Evolutionary conservation across 192 early-diverging fungal genomes (phyloP).

Genomic region (Linnemannia exigua): DNA sequence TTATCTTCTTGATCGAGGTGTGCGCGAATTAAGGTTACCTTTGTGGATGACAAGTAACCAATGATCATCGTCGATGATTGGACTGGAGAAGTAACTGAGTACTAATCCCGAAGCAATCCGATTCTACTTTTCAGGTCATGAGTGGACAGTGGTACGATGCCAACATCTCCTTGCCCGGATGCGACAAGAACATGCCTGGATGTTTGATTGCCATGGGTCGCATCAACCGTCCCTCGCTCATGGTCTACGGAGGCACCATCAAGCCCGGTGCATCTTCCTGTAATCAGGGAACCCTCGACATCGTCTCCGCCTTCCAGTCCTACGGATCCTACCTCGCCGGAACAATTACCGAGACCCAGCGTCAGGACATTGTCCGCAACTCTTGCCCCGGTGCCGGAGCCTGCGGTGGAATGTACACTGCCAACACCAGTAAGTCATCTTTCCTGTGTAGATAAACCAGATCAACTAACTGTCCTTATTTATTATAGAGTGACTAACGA

Average conservation of each 20-base stretch:
- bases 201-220: conserved; percentile 96
- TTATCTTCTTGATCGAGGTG: neutral
- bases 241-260: conserved; percentile 99
- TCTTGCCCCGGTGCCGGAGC: conserved; percentile 93
- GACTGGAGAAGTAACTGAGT: neutral
- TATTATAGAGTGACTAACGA: neutral
- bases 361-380: conserved; percentile 78
- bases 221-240: conserved; percentile 95
- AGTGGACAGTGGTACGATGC: conserved; percentile 98
- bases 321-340: conserved; percentile 96
- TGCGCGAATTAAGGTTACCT: neutral
- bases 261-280: conserved; percentile 79
- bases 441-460: neutral
- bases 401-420: conserved; percentile 99
- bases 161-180: conserved; percentile 97
- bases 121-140: conserved; percentile 74
- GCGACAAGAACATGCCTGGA: conserved; percentile 99
- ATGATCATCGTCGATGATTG: neutral
- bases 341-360: conserved; percentile 89
- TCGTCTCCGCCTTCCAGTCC: conserved; percentile 97
- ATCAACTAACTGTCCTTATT: neutral
- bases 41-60: neutral
- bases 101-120: neutral
- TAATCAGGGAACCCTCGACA: conserved; percentile 82
- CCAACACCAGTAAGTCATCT: conserved; percentile 85